Evolutionary conservation across 2,329 filamentous ascomycete genomes (phyloP).

Genomic region (Ploettnerulaceae sp.): DNA sequence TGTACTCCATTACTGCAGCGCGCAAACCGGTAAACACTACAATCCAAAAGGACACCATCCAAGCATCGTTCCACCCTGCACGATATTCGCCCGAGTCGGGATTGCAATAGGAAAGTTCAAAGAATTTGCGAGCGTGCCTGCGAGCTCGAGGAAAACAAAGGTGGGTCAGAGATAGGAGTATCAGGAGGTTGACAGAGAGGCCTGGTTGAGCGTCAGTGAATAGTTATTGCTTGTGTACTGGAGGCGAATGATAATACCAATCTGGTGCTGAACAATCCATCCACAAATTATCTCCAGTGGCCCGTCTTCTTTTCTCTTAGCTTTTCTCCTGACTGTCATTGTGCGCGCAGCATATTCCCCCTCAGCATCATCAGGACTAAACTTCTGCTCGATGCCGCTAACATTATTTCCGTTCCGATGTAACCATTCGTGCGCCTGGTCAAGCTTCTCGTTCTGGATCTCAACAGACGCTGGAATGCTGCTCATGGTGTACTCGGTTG

Average conservation of each 20-base stretch:
- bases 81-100: constrained; percentile 63
- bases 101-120: constrained; percentile 80
- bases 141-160: constrained; percentile 76
- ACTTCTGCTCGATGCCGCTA: constrained; percentile 19
- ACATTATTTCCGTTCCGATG: constrained; percentile 19
- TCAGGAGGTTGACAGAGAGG: constrained; percentile 78
- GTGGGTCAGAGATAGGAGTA: constrained; percentile 78
- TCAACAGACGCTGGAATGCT: constrained; percentile 11
- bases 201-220: constrained; percentile 44
- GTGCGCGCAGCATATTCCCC: constrained; percentile 14
- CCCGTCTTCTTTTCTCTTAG: constrained; percentile 58
- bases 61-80: constrained; percentile 73
- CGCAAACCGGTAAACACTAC: constrained; percentile 83
- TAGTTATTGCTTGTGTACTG: background rate
- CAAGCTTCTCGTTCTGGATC: constrained; percentile 16
- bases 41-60: constrained; percentile 72
- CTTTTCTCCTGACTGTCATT: constrained; percentile 38
- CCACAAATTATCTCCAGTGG: constrained; percentile 55
- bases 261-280: constrained; percentile 75
- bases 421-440: constrained; percentile 19
- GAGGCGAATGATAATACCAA: constrained; percentile 51
- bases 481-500: constrained; percentile 19
- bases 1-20: constrained; percentile 79
- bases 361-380: constrained; percentile 6
- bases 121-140: constrained; percentile 78